Base-by-base conservation (phyloP, 2,329 filamentous ascomycete species). In the Cordyceps fumosorosea region DNA sequence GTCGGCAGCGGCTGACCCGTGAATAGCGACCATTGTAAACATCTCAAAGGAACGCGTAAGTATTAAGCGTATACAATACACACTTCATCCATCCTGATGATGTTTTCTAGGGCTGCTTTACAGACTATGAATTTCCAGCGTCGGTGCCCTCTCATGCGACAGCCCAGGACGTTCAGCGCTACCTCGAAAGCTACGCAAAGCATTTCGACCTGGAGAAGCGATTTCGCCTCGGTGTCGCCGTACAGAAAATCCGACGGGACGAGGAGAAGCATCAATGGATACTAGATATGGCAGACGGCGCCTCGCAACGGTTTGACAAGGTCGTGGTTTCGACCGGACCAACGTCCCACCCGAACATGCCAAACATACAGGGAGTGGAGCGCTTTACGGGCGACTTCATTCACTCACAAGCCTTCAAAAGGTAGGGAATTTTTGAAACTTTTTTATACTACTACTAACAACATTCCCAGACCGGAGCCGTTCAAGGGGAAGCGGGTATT, bases 401-500 rank as follows among this genome's bases (percentile, higher is more conserved):
- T 3, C 79, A 81, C 61, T 73, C 73, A 0, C 72, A 74, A 11
- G 68, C 66, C 1, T 77, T 73, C 59, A 72, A 74, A 44, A 66
- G 62, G 74, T 74, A 63, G 24, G 40, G 6, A 18, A 44, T 2
- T 4, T n/a, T 44, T 7, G 16, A 7, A n/a, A n/a, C n/a, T 18
- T n/a, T 18, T 44, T 7, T n/a, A n/a, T 1, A 18, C 16, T 18
- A 44, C n/a, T 44, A 16, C 37, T 57, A 42, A 42, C 24, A 26
- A n/a, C 45, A 0, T 50, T 3, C 10, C 0, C 12, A 70, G 70
- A n/a, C 67, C 69, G 0, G 66, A 70, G 5, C 56, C 65, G 5
- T 80, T 78, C 66, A 69, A 72, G 14, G 74, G 69, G 7, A 76
- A 79, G 64, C 76, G 69, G 11, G 76, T 81, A 2, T 62, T 81